Evolutionary conservation across 2,329 filamentous ascomycete species (phyloP), one percentile per base, ranked within the genome.

Genomic region (Calonectria naviculata): DNA sequence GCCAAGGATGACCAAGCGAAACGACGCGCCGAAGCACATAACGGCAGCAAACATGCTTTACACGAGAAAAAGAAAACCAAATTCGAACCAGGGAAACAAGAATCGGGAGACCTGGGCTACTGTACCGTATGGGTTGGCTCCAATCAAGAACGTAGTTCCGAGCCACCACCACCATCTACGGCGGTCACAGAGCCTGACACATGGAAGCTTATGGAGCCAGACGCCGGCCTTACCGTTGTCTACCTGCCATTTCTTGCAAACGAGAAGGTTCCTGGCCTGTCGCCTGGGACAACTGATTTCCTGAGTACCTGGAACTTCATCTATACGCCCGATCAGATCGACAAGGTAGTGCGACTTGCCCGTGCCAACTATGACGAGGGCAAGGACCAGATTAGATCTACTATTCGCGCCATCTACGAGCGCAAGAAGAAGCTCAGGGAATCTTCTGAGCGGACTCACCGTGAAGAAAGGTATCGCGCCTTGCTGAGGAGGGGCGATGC

Each of bases 291-390:
- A 3, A 93, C 91, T 65, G 95, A 98, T 71, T 98, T 95, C 83
- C 91, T 98, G 86, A 94, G 92, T 76, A 99, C 97, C 0, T 99
- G 97, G 97, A 99, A 99, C 81, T 98, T 98, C 81, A 92, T 98
- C 34, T 99, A 98, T 82, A 97, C 94, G 2, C 93, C 95, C 0
- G 92, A 97, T 68, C 93, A 99, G 82, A 92, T 99, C 64, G 95
- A 98, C 76, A 90, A 90, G 29, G 95, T 97, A 0, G 93, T 98
- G 2, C 88, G 89, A 6, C 88, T 99, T 31, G 95, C 97, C 1
- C 89, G 91, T 67, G 94, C 94, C 13, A 99, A 99, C 82, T 99
- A 95, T 76, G 87, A 90, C 7, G 94, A 97, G 81, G 95, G 96
- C 1, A 90, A 90, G 61, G 93, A 94, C 68, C 91, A 94, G 82